A percentile compares a stretch with the other conserved stretches of the same genome.
Evolutionary conservation across 768 basidiomycete genomes (phyloP).

Genomic region (Russula compacta): DNA sequence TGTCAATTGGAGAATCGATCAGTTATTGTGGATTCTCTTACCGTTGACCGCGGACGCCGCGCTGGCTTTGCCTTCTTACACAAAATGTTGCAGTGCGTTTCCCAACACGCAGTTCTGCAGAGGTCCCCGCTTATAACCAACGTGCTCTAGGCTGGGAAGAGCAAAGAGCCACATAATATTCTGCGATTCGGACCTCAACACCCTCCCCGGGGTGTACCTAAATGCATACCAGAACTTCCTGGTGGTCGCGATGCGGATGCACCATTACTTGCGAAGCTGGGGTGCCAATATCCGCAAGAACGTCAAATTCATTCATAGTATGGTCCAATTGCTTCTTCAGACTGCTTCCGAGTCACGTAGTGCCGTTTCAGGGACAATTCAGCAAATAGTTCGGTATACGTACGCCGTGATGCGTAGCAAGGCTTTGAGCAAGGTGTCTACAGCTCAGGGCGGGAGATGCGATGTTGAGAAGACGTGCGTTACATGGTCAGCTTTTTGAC

Average conservation of each 20-base stretch:
- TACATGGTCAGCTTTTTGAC: constrained; percentile 42
- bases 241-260: constrained; percentile 78
- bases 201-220: constrained; percentile 47
- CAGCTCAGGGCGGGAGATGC: constrained; percentile 31
- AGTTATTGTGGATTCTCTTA: constrained; percentile 63
- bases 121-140: neutral
- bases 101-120: neutral
- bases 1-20: constrained; percentile 1
- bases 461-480: constrained; percentile 42
- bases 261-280: constrained; percentile 67
- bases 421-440: constrained; percentile 33
- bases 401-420: constrained; percentile 45
- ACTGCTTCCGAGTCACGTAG: neutral
- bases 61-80: constrained; percentile 55
- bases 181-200: constrained; percentile 65
- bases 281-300: constrained; percentile 36
- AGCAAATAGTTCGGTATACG: constrained; percentile 49
- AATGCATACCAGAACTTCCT: constrained; percentile 87
- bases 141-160: constrained; percentile 49
- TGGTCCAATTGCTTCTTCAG: constrained; percentile 19
- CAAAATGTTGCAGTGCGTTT: constrained; percentile 66
- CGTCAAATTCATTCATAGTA: constrained; percentile 47
- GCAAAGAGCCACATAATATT: constrained; percentile 73
- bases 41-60: constrained; percentile 55
- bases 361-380: constrained; percentile 43